Evolutionary conservation across 2,329 filamentous ascomycete species (phyloP).

Genomic region (Cytospora leucostoma): DNA sequence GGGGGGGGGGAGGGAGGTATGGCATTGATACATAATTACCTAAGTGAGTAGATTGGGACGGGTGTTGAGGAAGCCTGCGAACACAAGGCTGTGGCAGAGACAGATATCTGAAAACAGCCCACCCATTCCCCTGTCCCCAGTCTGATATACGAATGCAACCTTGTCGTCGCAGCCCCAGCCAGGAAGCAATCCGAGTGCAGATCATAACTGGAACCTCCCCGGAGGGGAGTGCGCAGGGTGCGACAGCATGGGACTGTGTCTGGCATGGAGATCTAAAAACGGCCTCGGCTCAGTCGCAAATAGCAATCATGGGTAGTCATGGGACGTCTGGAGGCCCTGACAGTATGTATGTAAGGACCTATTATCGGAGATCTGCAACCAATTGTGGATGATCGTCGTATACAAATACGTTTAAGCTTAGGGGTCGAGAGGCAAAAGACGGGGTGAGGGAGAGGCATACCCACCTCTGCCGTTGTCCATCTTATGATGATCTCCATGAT

Average conservation of each 20-base stretch:
- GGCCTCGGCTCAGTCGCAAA: conserved; percentile 16
- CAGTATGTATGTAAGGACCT: not conserved
- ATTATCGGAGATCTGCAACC: not conserved
- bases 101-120: conserved; percentile 11
- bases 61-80: not conserved
- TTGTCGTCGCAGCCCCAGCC: conserved; percentile 2
- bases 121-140: conserved; percentile 3
- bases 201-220: conserved; percentile 3
- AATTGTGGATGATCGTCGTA: not conserved
- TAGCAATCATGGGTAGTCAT: not conserved
- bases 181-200: conserved; percentile 10
- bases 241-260: conserved; percentile 15
- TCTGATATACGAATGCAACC: conserved; percentile 8
- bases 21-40: conserved; percentile 4
- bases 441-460: not conserved
- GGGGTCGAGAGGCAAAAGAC: not conserved
- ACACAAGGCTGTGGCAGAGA: conserved; percentile 5
- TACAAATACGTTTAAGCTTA: not conserved
- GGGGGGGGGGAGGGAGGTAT: not conserved
- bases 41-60: not conserved
- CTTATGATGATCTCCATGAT: conserved; percentile 15
- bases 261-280: conserved; percentile 11
- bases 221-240: not conserved
- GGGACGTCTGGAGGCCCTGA: conserved; percentile 2
- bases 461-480: not conserved